Base-by-base conservation (phyloP, 176 grass and related monocot species). In the Carex scoparia region DNA sequence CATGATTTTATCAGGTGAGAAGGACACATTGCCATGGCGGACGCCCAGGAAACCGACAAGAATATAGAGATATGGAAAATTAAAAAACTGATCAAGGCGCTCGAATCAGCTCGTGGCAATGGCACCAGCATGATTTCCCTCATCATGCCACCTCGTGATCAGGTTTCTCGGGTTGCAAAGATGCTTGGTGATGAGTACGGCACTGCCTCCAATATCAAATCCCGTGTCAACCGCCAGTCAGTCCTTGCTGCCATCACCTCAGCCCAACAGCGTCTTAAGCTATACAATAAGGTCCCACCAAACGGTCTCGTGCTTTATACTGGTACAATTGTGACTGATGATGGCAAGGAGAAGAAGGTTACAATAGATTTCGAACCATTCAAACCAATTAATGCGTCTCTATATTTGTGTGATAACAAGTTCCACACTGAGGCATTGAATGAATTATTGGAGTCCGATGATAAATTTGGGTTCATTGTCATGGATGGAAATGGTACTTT, bases 51-150 rank as follows among this genome's bases (percentile, higher is more conserved):
- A 84, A 94, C 92, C 40, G 92, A 94, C 79, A 94, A 91, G 89
- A 94, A 94, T 11, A 94, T 94, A 80, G 92, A 94, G 82, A 94
- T 94, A 58, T 94, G 92, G 92, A 94, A 94, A 85, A 91, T 94
- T 30, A 94, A 94, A 40, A 94, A 91, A 70, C 84, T 94, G 85
- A 94, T 94, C 65, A 94, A 94, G 89, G 92, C 63, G 44, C 79
- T 91, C 11, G 92, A 94, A 42, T 91, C 92, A 87, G 92, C 92
- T 83, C 84, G 92, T 69, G 87, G 92, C n/a, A 89, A 94, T 87
- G 89, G 89, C 12, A 91, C 92, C 40, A 94, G 92, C 83, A 94
- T 94, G 92, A 94, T 94, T 59, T 94, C 89, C 69, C 66, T 91
- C 35, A 94, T 94, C 80, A 94, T 94, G 92, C 92, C 92, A 16